phyloP scores from a whole-genome alignment of 2,329 filamentous ascomycete species.

The Monilinia fructigena region DNA sequence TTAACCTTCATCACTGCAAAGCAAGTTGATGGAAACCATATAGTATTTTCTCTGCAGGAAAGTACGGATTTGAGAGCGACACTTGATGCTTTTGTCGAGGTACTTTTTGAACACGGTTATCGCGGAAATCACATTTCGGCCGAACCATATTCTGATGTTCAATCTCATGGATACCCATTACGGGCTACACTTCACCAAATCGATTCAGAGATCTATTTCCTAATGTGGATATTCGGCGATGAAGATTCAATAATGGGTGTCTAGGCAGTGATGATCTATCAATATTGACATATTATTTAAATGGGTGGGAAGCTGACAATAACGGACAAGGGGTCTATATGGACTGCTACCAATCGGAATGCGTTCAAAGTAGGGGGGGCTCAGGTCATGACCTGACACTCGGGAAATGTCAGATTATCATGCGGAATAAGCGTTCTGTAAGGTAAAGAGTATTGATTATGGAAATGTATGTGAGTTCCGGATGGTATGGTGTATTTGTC shows the following conservation, averaged over 20 bases:
- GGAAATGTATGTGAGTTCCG: neutral
- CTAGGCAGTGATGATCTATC: no score
- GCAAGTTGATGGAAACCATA: neutral
- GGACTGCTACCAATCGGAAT: constrained; percentile 8
- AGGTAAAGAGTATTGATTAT: neutral
- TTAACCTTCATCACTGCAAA: neutral
- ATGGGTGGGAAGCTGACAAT: neutral
- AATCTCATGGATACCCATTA: neutral
- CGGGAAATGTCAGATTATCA: neutral
- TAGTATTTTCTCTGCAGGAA: neutral
- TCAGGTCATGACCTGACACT: neutral
- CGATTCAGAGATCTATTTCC: no score
- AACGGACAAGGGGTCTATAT: neutral
- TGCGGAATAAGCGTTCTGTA: neutral
- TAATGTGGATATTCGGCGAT: no score
- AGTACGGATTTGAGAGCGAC: neutral
- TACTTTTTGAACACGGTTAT: neutral
- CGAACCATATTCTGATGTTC: neutral
- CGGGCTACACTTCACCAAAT: neutral
- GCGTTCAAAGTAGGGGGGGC: neutral
- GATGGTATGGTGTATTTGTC: no score
- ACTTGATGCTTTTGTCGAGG: neutral
- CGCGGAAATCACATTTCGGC: neutral
- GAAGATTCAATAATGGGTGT: no score
- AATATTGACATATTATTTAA: neutral